Conservation (phyloP, 2,329 filamentous ascomycete genomes). For the Pseudogymnoascus sp. region DNA sequence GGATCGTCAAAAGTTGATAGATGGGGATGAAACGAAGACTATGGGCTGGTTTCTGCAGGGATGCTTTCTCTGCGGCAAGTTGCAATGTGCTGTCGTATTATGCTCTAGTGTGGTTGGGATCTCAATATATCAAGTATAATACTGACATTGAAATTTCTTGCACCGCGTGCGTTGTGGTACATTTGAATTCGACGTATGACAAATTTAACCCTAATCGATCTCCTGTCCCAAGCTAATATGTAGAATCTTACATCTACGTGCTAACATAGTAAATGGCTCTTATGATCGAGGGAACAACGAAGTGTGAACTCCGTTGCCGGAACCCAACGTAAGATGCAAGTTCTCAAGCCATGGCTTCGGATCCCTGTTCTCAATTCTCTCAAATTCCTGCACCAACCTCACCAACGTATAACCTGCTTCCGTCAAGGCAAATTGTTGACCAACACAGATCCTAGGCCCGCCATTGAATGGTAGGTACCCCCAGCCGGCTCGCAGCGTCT, state of each 20-base stretch:
- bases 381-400: slow-evolving; percentile 28
- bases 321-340: slow-evolving; percentile 17
- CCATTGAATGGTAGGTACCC: slow-evolving; percentile 31
- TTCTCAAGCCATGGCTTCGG: slow-evolving; percentile 16
- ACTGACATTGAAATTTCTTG: too few species aligned
- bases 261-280: background rate
- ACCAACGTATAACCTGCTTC: slow-evolving; percentile 29
- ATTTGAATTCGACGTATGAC: background rate
- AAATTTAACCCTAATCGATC: background rate
- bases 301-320: slow-evolving; percentile 18
- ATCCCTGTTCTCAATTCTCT: slow-evolving; percentile 24
- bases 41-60: background rate
- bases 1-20: background rate
- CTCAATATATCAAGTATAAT: background rate
- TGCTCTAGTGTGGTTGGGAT: background rate
- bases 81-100: too few species aligned
- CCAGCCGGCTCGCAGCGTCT: slow-evolving; percentile 34
- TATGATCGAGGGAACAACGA: slow-evolving; percentile 5
- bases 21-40: background rate
- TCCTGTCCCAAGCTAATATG: background rate
- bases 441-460: slow-evolving; percentile 31
- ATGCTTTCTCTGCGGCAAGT: background rate
- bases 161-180: too few species aligned
- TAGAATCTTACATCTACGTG: background rate
- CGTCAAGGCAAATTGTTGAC: slow-evolving; percentile 30